Evolutionary conservation across 2,329 filamentous ascomycete species (phyloP).

Genomic region (Xylariaceae sp.): DNA sequence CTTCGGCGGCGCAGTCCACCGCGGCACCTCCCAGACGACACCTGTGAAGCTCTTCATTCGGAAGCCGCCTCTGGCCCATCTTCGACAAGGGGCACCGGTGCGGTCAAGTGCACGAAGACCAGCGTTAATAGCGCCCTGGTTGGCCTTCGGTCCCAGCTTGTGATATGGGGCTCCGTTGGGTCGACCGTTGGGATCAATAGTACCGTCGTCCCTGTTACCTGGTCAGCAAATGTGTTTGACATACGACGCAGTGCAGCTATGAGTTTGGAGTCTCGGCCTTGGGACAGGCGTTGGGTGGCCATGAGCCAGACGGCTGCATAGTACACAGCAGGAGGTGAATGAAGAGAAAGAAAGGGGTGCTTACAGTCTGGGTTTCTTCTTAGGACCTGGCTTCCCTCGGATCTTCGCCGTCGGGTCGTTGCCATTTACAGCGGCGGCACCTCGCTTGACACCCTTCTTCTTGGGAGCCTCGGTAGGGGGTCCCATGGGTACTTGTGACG

Average conservation of each 20-base stretch:
- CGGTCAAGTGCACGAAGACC: constrained; percentile 89
- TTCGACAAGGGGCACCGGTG: constrained; percentile 83
- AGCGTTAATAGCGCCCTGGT: constrained; percentile 95
- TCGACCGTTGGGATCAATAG: constrained; percentile 48
- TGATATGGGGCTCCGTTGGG: constrained; percentile 48
- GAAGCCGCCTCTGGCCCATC: constrained; percentile 80
- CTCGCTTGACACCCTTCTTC: constrained; percentile 69
- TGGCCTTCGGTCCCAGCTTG: constrained; percentile 92
- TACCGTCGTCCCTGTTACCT: constrained; percentile 61
- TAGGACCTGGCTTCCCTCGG: constrained; percentile 83
- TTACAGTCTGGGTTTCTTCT: constrained; percentile 93
- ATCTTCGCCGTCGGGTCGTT: constrained; percentile 53
- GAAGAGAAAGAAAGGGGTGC: constrained; percentile 33
- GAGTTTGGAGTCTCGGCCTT: too few species aligned
- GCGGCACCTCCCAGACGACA: constrained; percentile 17
- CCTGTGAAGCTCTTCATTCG: constrained; percentile 73
- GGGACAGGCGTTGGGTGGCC: too few species aligned
- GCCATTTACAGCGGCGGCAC: constrained; percentile 57
- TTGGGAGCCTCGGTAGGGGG: constrained; percentile 56
- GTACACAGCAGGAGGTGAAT: too few species aligned
- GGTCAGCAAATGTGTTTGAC: too few species aligned
- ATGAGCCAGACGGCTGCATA: too few species aligned
- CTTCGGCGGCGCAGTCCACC: constrained; percentile 53
- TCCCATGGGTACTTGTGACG: constrained; percentile 49
- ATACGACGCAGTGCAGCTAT: too few species aligned